Evolutionary conservation across 176 grass and related monocot genomes (phyloP).

Genomic region (Rhynchospora tenuis): DNA sequence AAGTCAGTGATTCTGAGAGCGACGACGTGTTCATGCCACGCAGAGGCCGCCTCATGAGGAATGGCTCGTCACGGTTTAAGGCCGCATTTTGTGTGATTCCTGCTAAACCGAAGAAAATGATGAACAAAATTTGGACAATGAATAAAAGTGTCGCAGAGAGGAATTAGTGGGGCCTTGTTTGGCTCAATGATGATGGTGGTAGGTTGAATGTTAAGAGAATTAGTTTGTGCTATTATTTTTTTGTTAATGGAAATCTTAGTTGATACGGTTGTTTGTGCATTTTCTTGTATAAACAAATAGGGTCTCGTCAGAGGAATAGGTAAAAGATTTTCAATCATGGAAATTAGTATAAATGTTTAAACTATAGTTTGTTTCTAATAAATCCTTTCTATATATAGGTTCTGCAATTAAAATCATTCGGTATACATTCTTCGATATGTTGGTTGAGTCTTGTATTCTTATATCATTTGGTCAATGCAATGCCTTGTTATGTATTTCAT

Average conservation of each 20-base stretch:
- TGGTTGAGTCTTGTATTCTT: background rate
- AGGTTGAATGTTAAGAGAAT: slow-evolving; percentile 9
- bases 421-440: background rate
- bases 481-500: background rate
- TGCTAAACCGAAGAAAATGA: slow-evolving; percentile 65
- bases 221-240: slow-evolving; percentile 12
- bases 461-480: background rate
- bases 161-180: slow-evolving; percentile 25
- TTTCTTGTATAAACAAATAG: slow-evolving; percentile 27
- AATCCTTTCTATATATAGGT: background rate
- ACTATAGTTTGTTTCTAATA: background rate
- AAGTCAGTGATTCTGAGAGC: slow-evolving; percentile 21
- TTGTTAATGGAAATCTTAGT: slow-evolving; percentile 17
- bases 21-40: slow-evolving; percentile 55
- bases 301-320: slow-evolving; percentile 18
- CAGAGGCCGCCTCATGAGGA: slow-evolving; percentile 47
- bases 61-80: slow-evolving; percentile 65
- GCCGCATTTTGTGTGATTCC: slow-evolving; percentile 73
- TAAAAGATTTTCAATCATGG: slow-evolving; percentile 20
- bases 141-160: slow-evolving; percentile 49
- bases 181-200: background rate
- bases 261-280: slow-evolving; percentile 20
- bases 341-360: slow-evolving; percentile 9
- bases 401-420: background rate
- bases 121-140: slow-evolving; percentile 68